These are phyloP conservation scores for Leishmania arabica DNA, from an alignment of 208 protist genomes.

Conservation along the genomic window DNA sequence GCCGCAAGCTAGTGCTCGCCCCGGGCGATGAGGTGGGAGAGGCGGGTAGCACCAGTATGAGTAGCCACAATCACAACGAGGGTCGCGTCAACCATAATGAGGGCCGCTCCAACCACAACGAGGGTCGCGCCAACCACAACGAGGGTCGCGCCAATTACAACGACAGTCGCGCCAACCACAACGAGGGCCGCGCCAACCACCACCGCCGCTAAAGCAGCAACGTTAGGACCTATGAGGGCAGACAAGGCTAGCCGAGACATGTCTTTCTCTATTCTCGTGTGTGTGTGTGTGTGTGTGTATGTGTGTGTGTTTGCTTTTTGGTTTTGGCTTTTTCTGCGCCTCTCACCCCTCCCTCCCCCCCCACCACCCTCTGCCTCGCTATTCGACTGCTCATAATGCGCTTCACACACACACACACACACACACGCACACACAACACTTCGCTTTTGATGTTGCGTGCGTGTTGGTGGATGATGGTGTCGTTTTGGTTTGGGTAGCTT, in stretches of 20 bases:
- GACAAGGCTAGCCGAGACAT: neutral
- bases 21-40: slow-evolving; percentile 46
- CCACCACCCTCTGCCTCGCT: neutral
- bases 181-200: slow-evolving; percentile 14
- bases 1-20: slow-evolving; percentile 68
- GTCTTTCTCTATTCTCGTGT: neutral
- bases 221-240: neutral
- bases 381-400: neutral
- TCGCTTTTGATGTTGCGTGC: neutral
- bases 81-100: slow-evolving; percentile 10
- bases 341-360: neutral
- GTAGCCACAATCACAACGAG: slow-evolving; percentile 11
- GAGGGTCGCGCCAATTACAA: slow-evolving; percentile 8
- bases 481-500: neutral
- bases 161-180: slow-evolving; percentile 6
- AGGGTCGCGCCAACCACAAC: slow-evolving; percentile 9
- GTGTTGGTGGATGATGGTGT: neutral
- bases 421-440: neutral
- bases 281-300: slow-evolving; percentile 1
- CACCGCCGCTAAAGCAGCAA: slow-evolving; percentile 19
- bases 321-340: neutral
- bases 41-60: slow-evolving; percentile 12
- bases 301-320: neutral
- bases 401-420: neutral
- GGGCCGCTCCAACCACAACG: slow-evolving; percentile 9